Evolutionary conservation across 192 early-diverging fungal genomes (phyloP).

Genomic region (Linnemannia schmuckeri): DNA sequence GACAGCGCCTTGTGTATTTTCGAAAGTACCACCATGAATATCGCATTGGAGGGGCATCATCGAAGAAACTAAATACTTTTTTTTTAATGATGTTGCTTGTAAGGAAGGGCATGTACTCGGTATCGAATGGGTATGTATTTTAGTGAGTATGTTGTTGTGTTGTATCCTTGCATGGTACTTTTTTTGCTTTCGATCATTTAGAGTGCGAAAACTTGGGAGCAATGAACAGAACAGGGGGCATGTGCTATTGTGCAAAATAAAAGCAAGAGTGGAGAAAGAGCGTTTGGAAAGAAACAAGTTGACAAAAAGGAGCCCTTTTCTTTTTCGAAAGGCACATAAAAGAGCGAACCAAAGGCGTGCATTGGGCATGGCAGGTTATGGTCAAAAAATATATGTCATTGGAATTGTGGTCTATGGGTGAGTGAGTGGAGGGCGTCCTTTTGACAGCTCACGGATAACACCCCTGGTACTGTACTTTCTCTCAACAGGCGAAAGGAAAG

Average conservation of each 20-base stretch:
- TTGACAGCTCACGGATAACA: neutral
- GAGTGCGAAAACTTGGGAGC: neutral
- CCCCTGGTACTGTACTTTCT: neutral
- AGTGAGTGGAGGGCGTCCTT: neutral
- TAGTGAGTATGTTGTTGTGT: neutral
- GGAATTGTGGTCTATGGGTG: neutral
- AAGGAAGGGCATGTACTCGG: too few species aligned
- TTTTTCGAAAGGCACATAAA: neutral
- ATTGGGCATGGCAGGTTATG: neutral
- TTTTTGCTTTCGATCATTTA: neutral
- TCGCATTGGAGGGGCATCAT: neutral
- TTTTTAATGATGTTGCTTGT: neutral
- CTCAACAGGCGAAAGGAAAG: neutral
- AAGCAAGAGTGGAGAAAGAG: neutral
- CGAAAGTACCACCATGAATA: neutral
- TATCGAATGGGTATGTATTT: too few species aligned
- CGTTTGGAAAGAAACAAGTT: neutral
- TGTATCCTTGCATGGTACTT: neutral
- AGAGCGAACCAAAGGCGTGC: neutral
- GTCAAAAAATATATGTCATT: neutral
- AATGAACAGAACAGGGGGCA: neutral
- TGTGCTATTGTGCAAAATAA: neutral
- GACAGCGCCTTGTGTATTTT: neutral
- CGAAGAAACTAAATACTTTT: neutral
- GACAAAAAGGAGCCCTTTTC: neutral